Evolutionary conservation across 2,329 filamentous ascomycete genomes (phyloP).

Genomic region (Cytospora piceae): DNA sequence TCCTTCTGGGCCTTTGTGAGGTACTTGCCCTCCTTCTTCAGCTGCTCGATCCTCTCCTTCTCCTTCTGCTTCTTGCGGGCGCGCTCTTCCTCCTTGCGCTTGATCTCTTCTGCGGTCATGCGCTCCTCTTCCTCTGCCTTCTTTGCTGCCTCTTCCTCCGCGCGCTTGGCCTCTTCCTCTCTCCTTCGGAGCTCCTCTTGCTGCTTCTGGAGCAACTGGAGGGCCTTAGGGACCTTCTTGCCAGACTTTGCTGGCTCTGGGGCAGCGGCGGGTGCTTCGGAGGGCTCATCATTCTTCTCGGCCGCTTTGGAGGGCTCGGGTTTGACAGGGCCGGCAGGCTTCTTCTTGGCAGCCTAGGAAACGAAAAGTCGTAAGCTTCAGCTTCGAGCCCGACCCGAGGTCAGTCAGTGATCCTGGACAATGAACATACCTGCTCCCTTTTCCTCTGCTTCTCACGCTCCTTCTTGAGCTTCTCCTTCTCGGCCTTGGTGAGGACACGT

Average conservation of each 20-base stretch:
- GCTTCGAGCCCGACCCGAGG: neutral
- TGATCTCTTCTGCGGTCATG: constrained; percentile 66
- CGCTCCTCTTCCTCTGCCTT: constrained; percentile 67
- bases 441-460: constrained; percentile 98
- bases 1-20: constrained; percentile 85
- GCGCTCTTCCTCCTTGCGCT: constrained; percentile 73
- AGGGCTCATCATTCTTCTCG: constrained; percentile 50
- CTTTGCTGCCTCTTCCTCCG: constrained; percentile 68
- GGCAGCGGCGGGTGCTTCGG: constrained; percentile 38
- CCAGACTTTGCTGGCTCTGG: constrained; percentile 49
- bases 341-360: constrained; percentile 81
- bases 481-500: constrained; percentile 89
- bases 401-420: neutral
- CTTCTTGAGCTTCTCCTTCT: constrained; percentile 98
- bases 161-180: constrained; percentile 65
- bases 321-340: constrained; percentile 50
- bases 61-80: constrained; percentile 83
- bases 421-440: constrained; percentile 79
- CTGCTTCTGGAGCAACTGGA: constrained; percentile 77
- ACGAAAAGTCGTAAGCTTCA: constrained; percentile 18
- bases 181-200: constrained; percentile 73
- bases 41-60: constrained; percentile 82
- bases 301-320: constrained; percentile 59
- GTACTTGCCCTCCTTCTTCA: constrained; percentile 87
- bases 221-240: constrained; percentile 83